phyloP scores from a whole-genome alignment of 257 asterid genomes.

The Catharanthus roseus region DNA sequence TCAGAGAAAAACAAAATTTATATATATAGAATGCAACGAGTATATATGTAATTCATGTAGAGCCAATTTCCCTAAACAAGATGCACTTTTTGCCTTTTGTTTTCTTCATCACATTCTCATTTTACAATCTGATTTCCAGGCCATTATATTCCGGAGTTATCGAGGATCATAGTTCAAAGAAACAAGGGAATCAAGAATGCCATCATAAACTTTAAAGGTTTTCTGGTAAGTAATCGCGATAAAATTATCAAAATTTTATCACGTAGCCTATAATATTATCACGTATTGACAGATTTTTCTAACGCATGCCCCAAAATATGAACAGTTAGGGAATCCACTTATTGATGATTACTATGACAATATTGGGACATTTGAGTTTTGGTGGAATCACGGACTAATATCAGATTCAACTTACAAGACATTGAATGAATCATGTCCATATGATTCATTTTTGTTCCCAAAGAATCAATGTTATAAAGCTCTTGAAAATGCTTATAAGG shows the following conservation, averaged over 20 bases:
- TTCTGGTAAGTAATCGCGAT: slow-evolving; percentile 31
- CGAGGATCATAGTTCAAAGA: slow-evolving; percentile 37
- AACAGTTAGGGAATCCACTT: slow-evolving; percentile 52
- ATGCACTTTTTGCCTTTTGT: too few species aligned
- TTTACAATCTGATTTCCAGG: slow-evolving; percentile 22
- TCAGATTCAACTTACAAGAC: slow-evolving; percentile 36
- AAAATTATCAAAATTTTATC: not conserved
- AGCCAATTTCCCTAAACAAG: too few species aligned
- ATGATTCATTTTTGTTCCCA: slow-evolving; percentile 44
- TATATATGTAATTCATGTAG: too few species aligned
- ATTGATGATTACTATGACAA: slow-evolving; percentile 43
- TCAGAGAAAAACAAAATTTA: too few species aligned
- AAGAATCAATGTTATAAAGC: slow-evolving; percentile 27
- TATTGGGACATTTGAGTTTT: slow-evolving; percentile 46
- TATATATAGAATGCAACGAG: too few species aligned
- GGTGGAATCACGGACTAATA: slow-evolving; percentile 60
- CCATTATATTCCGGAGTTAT: slow-evolving; percentile 56
- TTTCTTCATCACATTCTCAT: not conserved
- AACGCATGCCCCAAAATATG: not conserved
- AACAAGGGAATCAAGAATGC: slow-evolving; percentile 38
- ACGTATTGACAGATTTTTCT: too few species aligned
- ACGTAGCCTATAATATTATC: too few species aligned
- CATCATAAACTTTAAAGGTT: slow-evolving; percentile 52
- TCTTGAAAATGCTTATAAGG: slow-evolving; percentile 29
- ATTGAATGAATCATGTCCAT: slow-evolving; percentile 39